Percentiles rank a stretch among this genome's conserved stretches.
phyloP scores from a whole-genome alignment of 1,284 basidiomycete genomes.

The Ceratobasidium sp. region DNA sequence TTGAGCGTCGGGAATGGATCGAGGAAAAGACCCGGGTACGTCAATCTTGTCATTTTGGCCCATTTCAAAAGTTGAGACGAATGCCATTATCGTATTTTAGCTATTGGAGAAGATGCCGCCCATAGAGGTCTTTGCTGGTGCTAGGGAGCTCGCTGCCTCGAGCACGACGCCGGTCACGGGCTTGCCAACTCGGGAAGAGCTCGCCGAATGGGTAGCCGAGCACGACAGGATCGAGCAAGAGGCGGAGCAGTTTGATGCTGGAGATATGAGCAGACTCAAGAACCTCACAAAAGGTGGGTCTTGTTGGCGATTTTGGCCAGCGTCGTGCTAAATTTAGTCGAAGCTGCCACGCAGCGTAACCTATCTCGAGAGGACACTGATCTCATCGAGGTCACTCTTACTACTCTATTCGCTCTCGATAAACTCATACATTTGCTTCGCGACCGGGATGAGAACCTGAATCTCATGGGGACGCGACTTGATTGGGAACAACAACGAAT shows the following conservation, averaged over 20 bases:
- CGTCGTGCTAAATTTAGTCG: constrained; percentile 4
- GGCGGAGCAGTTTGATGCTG: constrained; percentile 87
- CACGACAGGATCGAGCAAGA: constrained; percentile 90
- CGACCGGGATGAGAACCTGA: constrained; percentile 77
- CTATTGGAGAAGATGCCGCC: constrained; percentile 79
- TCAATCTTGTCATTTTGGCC: constrained; percentile 36
- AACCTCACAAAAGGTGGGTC: constrained; percentile 86
- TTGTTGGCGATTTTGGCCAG: neutral
- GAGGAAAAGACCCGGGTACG: constrained; percentile 84
- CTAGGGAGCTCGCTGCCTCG: constrained; percentile 62
- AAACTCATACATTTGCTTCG: constrained; percentile 86
- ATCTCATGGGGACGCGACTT: constrained; percentile 73
- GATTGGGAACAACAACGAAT: constrained; percentile 85
- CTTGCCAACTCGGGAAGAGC: constrained; percentile 70
- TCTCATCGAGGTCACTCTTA: constrained; percentile 90
- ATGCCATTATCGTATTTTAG: constrained; percentile 54
- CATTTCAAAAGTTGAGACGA: neutral
- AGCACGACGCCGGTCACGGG: constrained; percentile 66
- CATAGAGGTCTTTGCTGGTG: constrained; percentile 79
- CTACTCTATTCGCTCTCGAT: constrained; percentile 89
- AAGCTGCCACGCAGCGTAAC: constrained; percentile 88
- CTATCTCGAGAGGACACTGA: constrained; percentile 92
- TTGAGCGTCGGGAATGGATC: constrained; percentile 84
- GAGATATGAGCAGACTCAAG: constrained; percentile 88
- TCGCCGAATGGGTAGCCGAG: constrained; percentile 78